Percentiles rank a stretch among this genome's conserved stretches.
Evolutionary conservation across 352 stramenopile species (phyloP).

Genomic region (Globisporangium recalcitrans): DNA sequence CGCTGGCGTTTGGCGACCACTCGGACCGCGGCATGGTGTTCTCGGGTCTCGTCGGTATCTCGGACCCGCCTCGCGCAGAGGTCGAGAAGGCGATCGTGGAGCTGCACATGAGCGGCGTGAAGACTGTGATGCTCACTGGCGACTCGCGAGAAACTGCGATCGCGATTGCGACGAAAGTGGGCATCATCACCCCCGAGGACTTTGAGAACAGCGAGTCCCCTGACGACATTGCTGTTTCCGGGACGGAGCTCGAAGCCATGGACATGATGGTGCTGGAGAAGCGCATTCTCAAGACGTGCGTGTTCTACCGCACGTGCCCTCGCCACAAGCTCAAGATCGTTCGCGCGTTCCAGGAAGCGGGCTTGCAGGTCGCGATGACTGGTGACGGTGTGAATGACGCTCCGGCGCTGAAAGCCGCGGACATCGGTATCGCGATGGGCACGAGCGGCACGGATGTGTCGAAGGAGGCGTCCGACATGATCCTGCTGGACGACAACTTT

Average conservation of each 20-base stretch:
- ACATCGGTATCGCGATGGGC: conserved; percentile 98
- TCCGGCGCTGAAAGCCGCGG: conserved; percentile 93
- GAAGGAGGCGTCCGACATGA: conserved; percentile 97
- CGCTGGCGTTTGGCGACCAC: conserved; percentile 83
- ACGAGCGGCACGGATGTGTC: conserved; percentile 97
- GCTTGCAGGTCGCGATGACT: conserved; percentile 94
- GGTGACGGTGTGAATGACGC: conserved; percentile 99
- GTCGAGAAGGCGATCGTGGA: conserved; percentile 62
- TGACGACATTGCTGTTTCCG: conserved; percentile 69
- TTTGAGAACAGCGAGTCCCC: conserved; percentile 29
- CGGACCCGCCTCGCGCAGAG: conserved; percentile 65
- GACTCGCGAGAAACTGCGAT: conserved; percentile 95
- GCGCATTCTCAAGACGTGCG: conserved; percentile 85
- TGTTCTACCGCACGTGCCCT: conserved; percentile 95
- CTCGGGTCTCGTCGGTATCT: conserved; percentile 91
- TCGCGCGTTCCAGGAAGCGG: conserved; percentile 83
- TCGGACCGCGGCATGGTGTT: conserved; percentile 88
- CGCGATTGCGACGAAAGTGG: conserved; percentile 91
- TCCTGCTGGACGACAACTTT: conserved; percentile 98
- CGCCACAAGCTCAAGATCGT: conserved; percentile 97
- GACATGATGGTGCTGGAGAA: conserved; percentile 73
- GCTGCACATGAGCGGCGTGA: conserved; percentile 51
- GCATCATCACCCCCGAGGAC: conserved; percentile 82
- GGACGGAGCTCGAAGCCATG: conserved; percentile 89
- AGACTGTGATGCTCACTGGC: conserved; percentile 92